Percentiles rank a stretch among this genome's conserved stretches.
Evolutionary conservation across 345 rosid species (phyloP).

Genomic region (Anacardium occidentale): DNA sequence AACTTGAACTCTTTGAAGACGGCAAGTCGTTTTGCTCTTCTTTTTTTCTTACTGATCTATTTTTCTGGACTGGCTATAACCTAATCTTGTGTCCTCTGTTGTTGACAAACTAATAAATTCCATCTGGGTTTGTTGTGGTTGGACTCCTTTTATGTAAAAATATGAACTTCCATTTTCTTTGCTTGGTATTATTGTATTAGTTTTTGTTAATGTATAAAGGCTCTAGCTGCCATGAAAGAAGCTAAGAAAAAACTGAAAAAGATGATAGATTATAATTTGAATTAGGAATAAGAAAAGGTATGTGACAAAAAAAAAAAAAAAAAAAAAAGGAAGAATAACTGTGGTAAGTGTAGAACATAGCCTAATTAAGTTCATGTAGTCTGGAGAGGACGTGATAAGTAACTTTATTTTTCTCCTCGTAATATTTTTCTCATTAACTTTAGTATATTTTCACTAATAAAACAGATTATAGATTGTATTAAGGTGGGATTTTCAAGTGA

Average conservation of each 20-base stretch:
- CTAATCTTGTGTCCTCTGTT: neutral
- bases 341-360: too few species aligned
- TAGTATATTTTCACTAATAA: too few species aligned
- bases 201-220: neutral
- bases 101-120: neutral
- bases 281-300: too few species aligned
- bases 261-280: neutral
- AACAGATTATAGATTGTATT: too few species aligned
- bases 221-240: neutral
- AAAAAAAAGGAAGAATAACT: too few species aligned
- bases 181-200: neutral
- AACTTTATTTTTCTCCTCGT: too few species aligned
- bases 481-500: too few species aligned
- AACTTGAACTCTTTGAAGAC: neutral
- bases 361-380: too few species aligned
- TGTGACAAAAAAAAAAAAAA: too few species aligned
- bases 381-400: too few species aligned
- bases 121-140: neutral
- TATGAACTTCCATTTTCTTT: neutral
- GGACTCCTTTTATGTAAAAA: neutral
- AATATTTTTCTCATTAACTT: too few species aligned
- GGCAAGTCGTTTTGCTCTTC: neutral
- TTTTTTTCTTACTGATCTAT: neutral
- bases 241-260: neutral
- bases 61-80: neutral